Base-by-base conservation (phyloP, 2,329 filamentous ascomycete species). In the Sporothrix humicola region DNA sequence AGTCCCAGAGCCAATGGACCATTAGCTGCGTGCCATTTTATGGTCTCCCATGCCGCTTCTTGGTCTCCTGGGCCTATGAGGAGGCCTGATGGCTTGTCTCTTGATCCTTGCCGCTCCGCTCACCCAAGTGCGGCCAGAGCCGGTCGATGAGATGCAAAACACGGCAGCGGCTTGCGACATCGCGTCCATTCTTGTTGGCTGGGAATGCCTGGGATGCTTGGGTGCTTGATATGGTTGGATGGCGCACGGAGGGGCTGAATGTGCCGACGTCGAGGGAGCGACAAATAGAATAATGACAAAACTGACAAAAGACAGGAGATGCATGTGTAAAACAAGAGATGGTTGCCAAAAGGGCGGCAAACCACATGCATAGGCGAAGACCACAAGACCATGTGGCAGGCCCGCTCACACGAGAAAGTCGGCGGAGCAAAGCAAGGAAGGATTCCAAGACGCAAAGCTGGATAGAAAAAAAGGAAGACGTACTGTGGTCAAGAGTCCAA, bases 151-250 rank as follows among this genome's bases (percentile, higher is more conserved):
- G 56, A 73, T 48, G 63, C 63, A 61, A 68, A 26, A 52, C 63
- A 73, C 52, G 52, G 44, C 61, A 72, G 71, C 71, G 61, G 61
- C 71, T 68, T 68, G 61, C 59, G 59, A 72, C 71, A 73, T 50
- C n/a, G 23, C 71, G 20, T 61, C 31, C n/a, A 12, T 20, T 48
- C 56, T 37, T 37, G 31, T 37, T 37, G 31, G 31, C 31, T 37
- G 31, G 31, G 31, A 37, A 37, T 37, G 31, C 31, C 5, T 37
- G 31, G 31, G 31, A 37, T 37, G 7, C 31, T 37, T 37, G 31
- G 31, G 31, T 69, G 66, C 48, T 58, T 9, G 66, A n/a, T 20
- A 42, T 65, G 42, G 42, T 48, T 65, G 61, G 61, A 12, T n/a
- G 31, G n/a, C 5, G 8, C 13, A n/a, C 42, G 15, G 26, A 17